Conservation (phyloP, 139 green algal species). For the Coccomyxa sp. region DNA sequence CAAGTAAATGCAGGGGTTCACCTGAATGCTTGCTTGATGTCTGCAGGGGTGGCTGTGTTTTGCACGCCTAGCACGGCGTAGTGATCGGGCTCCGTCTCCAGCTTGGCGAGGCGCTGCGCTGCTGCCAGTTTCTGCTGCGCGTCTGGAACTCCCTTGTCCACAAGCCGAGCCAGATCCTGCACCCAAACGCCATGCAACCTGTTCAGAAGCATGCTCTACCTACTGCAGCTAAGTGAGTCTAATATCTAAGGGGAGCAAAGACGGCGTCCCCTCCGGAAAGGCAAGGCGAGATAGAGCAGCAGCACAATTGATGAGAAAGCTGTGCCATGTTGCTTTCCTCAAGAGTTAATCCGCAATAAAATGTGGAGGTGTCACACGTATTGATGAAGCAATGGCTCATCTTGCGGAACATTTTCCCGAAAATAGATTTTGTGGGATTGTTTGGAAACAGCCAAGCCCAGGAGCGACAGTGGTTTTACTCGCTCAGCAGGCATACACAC, state of each 20-base stretch:
- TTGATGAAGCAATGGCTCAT: no score
- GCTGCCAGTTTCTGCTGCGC: conserved; percentile 20
- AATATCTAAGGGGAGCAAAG: background rate
- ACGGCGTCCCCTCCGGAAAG: background rate
- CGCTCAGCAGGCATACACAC: no score
- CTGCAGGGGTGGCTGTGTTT: conserved; percentile 11
- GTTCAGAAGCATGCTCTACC: background rate
- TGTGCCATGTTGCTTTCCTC: no score
- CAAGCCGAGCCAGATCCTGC: conserved; percentile 13
- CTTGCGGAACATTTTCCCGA: no score
- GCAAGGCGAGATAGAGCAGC: background rate
- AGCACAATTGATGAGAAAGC: background rate
- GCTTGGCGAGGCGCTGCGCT: conserved; percentile 29
- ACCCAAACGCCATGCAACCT: background rate
- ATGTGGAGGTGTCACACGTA: no score
- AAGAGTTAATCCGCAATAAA: no score
- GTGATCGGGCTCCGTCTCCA: conserved; percentile 24
- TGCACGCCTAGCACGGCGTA: conserved; percentile 47
- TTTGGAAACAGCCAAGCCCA: no score
- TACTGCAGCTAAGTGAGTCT: background rate
- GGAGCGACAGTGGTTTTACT: no score
- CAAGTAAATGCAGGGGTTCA: background rate
- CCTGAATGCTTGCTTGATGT: conserved; percentile 43
- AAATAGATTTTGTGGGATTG: no score
- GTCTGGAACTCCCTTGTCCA: background rate